Percentiles rank a stretch among this genome's conserved stretches.
Conservation (phyloP, 768 basidiomycete genomes). For the Rhodotorula graminis region DNA sequence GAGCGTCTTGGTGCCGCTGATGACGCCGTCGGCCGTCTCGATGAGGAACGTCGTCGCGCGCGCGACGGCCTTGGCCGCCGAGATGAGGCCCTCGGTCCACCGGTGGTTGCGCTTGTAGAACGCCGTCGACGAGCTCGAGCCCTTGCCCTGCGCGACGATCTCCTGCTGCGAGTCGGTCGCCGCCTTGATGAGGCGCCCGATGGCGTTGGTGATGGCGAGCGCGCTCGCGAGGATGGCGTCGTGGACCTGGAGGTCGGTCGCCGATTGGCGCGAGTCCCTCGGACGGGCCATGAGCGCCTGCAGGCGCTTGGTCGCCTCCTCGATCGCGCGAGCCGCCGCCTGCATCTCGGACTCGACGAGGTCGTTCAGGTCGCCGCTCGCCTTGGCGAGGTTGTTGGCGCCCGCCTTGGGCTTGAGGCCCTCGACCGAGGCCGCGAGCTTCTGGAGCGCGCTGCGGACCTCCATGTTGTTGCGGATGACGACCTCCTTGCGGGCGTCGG, state of each 20-base stretch:
- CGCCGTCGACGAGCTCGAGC: conserved; percentile 83
- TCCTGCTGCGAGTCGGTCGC: conserved; percentile 98
- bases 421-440: conserved; percentile 83
- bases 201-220: conserved; percentile 91
- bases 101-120: conserved; percentile 99
- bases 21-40: conserved; percentile 94
- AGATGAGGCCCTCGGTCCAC: conserved; percentile 98
- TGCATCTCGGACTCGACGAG: conserved; percentile 96
- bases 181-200: conserved; percentile 87
- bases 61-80: conserved; percentile 94
- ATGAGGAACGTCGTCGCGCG: conserved; percentile 93
- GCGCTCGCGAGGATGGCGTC: conserved; percentile 92
- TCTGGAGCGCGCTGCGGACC: conserved; percentile 70
- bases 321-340: conserved; percentile 86
- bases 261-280: conserved; percentile 78
- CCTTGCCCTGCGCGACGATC: conserved; percentile 91
- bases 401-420: conserved; percentile 75
- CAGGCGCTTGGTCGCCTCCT: conserved; percentile 79
- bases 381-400: conserved; percentile 63
- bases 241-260: conserved; percentile 92
- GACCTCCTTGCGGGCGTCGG: conserved; percentile 69
- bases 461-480: conserved; percentile 86
- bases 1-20: conserved; percentile 83
- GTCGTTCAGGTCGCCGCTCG: conserved; percentile 90
- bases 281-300: conserved; percentile 88